Percentiles rank a stretch among this genome's conserved stretches.
Conservation (phyloP, 2,329 filamentous ascomycete genomes). For the Arthroderma uncinatum region DNA sequence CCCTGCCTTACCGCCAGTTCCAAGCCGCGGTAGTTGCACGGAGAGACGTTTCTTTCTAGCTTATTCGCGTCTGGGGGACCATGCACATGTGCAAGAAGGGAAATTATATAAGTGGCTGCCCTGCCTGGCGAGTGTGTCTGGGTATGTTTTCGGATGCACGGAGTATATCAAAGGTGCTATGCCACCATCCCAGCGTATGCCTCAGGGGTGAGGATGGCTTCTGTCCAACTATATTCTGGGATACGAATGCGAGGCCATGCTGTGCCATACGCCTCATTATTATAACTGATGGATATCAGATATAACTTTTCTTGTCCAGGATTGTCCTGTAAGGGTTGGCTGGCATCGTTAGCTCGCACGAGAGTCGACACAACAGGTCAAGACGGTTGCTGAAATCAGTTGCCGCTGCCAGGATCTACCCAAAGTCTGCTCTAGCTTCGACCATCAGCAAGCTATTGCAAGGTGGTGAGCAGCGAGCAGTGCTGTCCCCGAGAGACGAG, state of each 20-base stretch:
- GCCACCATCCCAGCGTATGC: not conserved
- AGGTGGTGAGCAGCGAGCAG: no score
- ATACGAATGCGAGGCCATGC: not conserved
- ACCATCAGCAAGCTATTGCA: no score
- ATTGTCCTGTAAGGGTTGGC: not conserved
- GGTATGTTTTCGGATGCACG: not conserved
- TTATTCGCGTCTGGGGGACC: not conserved
- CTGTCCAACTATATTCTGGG: not conserved
- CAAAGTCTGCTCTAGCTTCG: no score
- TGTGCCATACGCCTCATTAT: no score
- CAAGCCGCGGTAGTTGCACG: not conserved
- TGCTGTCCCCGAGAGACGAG: no score
- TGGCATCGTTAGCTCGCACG: not conserved
- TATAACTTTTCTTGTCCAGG: not conserved
- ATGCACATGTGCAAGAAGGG: not conserved
- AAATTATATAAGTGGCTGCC: constrained; percentile 4
- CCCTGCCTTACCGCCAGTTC: not conserved
- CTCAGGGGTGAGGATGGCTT: not conserved
- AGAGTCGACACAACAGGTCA: not conserved
- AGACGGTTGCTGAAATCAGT: not conserved
- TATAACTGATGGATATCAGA: not conserved
- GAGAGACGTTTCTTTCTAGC: not conserved
- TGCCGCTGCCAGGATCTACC: not conserved
- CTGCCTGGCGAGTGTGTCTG: not conserved
- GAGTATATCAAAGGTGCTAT: not conserved